A percentile compares a stretch with the other conserved stretches of the same genome.
Evolutionary conservation across 306 rosid genomes (phyloP).

Genomic region (Crataegus laevigata): DNA sequence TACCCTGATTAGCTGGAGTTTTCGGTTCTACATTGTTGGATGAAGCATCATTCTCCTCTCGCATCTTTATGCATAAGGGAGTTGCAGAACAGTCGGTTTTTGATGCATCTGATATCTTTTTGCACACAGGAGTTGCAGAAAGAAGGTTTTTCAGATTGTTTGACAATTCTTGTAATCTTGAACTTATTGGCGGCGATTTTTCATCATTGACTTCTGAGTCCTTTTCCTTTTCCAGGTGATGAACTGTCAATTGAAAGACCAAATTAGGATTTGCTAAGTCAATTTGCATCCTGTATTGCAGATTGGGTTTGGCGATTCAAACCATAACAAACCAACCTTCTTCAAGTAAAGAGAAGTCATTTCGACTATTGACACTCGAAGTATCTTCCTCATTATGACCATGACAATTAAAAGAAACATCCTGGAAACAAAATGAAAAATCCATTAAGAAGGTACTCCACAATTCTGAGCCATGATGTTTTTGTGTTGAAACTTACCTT

Average conservation of each 20-base stretch:
- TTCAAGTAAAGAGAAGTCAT: conserved; percentile 15
- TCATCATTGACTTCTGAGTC: conserved; percentile 14
- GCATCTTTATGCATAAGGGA: conserved; percentile 25
- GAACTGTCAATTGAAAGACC: conserved; percentile 28
- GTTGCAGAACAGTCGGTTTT: conserved; percentile 41
- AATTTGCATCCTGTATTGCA: conserved; percentile 1
- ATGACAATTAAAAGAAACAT: conserved; percentile 13
- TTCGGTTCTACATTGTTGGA: conserved; percentile 44
- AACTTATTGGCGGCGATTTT: conserved; percentile 69
- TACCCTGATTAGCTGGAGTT: conserved; percentile 44
- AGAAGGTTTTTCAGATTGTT: conserved; percentile 35
- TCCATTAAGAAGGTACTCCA: neutral
- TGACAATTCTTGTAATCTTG: conserved; percentile 53
- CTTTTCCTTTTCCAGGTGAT: conserved; percentile 31
- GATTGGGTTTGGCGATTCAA: neutral
- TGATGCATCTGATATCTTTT: conserved; percentile 18
- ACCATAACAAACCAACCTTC: conserved; percentile 39
- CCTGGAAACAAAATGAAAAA: conserved; percentile 25
- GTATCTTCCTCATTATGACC: conserved; percentile 22
- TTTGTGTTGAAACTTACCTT: conserved; percentile 22
- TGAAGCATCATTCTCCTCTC: conserved; percentile 20
- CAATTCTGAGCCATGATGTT: neutral
- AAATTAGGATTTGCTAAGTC: neutral
- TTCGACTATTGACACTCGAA: conserved; percentile 6
- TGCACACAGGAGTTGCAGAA: conserved; percentile 35